Percentiles rank a stretch among this genome's conserved stretches.
phyloP scores from a whole-genome alignment of 768 basidiomycete genomes.

The Jaapia argillacea region DNA sequence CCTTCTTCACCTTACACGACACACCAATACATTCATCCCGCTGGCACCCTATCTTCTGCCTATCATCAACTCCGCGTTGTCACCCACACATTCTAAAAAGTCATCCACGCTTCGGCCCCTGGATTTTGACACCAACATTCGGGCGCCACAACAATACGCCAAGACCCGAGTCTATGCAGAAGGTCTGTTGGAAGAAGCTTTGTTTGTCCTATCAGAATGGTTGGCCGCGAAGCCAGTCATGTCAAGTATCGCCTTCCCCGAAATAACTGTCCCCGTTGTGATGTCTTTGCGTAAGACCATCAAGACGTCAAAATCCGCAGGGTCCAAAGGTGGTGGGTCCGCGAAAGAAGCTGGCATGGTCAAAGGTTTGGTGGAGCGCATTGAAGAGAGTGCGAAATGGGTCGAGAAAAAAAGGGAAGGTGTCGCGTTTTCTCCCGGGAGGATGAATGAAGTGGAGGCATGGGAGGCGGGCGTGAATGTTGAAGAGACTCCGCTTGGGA shows the following conservation, averaged over 20 bases:
- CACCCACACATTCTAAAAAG: conserved; percentile 55
- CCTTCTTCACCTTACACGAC: conserved; percentile 73
- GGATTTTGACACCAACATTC: conserved; percentile 81
- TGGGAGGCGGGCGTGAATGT: conserved; percentile 62
- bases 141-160: conserved; percentile 80
- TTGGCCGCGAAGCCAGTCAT: conserved; percentile 61
- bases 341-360: conserved; percentile 52
- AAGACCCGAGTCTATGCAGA: conserved; percentile 84
- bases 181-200: conserved; percentile 71
- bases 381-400: conserved; percentile 81
- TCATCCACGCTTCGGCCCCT: conserved; percentile 80
- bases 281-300: conserved; percentile 63
- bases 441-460: conserved; percentile 52
- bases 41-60: conserved; percentile 82
- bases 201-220: conserved; percentile 77
- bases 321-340: conserved; percentile 18
- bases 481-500: conserved; percentile 69
- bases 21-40: conserved; percentile 81
- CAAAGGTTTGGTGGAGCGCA: conserved; percentile 75
- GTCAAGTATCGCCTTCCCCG: conserved; percentile 89
- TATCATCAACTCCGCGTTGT: conserved; percentile 67
- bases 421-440: conserved; percentile 69
- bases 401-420: conserved; percentile 58
- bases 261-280: conserved; percentile 73
- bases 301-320: conserved; percentile 42